These are phyloP conservation scores for Blastocystis sp. DNA, from an alignment of 352 stramenopile genomes.

Conservation along the genomic window DNA sequence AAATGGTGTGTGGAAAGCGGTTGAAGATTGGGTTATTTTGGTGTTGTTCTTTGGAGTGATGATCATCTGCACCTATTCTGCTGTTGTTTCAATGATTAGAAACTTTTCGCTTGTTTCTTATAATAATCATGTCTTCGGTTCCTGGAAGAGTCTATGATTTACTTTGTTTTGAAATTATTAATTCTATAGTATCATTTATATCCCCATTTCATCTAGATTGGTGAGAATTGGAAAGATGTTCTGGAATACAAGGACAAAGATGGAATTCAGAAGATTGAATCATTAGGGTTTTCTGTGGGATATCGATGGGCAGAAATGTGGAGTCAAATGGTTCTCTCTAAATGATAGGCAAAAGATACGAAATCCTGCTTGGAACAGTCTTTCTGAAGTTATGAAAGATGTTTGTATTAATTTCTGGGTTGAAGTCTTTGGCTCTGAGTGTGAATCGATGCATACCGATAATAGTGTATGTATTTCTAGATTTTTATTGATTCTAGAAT, in stretches of 20 bases:
- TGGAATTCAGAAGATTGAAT: conserved; percentile 14
- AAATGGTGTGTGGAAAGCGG: neutral
- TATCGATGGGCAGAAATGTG: conserved; percentile 49
- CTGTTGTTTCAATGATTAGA: conserved; percentile 3
- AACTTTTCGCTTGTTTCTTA: conserved; percentile 26
- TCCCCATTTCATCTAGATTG: neutral
- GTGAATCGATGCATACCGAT: conserved; percentile 18
- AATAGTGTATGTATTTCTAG: neutral
- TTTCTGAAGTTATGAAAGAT: conserved; percentile 16
- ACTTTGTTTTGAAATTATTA: conserved; percentile 38
- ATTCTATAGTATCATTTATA: neutral
- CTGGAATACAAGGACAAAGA: conserved; percentile 4
- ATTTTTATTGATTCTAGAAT: neutral
- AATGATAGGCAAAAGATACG: conserved; percentile 19
- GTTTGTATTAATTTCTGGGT: conserved; percentile 21
- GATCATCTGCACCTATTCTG: conserved; percentile 15
- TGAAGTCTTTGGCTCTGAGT: conserved; percentile 34
- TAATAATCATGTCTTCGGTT: neutral
- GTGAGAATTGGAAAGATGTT: conserved; percentile 12
- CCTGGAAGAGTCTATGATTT: conserved; percentile 14
- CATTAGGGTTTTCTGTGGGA: neutral
- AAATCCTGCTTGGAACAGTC: conserved; percentile 46
- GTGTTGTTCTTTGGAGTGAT: conserved; percentile 12
- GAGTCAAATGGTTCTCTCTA: neutral
- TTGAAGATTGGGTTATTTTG: conserved; percentile 7